These are phyloP conservation scores for Delitschia confertaspora DNA, from an alignment of 495 filamentous ascomycete species.

Conservation along the genomic window DNA sequence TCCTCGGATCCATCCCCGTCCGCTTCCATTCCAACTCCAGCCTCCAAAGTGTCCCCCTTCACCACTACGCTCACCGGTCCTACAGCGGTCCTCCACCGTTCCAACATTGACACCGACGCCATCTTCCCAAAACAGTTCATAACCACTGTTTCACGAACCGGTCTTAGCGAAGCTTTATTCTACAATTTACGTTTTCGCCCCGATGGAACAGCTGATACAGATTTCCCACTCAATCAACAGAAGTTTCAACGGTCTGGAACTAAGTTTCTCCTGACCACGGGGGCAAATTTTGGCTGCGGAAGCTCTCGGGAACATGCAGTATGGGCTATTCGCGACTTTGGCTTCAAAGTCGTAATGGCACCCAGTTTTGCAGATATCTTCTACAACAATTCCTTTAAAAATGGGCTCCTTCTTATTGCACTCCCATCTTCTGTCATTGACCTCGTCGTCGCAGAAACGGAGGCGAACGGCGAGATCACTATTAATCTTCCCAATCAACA, in stretches of 20 bases:
- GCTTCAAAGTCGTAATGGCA: not conserved
- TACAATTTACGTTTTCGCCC: not conserved
- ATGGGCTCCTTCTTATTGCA: not conserved
- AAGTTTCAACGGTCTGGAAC: not conserved
- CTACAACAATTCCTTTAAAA: not conserved
- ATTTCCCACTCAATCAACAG: not conserved
- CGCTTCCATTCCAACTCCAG: constrained; percentile 40
- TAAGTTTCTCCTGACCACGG: not conserved
- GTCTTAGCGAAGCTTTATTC: not conserved
- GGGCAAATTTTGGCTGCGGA: not conserved
- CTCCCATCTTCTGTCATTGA: not conserved
- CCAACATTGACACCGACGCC: not conserved
- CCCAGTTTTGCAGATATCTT: not conserved
- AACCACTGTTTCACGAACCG: not conserved
- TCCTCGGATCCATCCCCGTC: no score
- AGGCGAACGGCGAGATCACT: not conserved
- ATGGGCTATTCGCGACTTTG: not conserved
- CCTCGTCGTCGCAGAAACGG: not conserved
- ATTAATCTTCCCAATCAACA: not conserved
- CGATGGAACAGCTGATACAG: not conserved
- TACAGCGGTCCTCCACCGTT: not conserved
- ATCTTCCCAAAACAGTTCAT: not conserved
- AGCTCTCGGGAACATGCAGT: constrained; percentile 1
- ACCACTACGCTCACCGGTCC: not conserved
- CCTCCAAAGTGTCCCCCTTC: not conserved